A percentile compares a stretch with the other conserved stretches of the same genome.
These are phyloP conservation scores for Halophytophthora batemanensis DNA, from an alignment of 352 stramenopile species.

Conservation along the genomic window DNA sequence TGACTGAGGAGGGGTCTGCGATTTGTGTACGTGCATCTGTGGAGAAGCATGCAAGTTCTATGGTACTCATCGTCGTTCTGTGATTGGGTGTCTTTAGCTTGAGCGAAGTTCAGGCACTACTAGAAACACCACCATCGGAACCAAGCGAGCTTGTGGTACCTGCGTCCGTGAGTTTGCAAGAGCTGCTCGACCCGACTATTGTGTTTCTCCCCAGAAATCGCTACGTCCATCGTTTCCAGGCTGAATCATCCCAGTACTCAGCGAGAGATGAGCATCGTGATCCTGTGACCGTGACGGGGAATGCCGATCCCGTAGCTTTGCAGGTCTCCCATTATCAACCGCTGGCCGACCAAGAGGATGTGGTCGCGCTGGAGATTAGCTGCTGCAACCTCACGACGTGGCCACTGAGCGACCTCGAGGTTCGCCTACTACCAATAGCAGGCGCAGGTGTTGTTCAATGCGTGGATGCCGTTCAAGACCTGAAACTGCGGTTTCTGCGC, in stretches of 20 bases:
- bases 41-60: constrained; percentile 6
- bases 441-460: constrained; percentile 41
- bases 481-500: constrained; percentile 49
- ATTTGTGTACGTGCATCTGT: background rate
- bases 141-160: constrained; percentile 1
- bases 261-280: constrained; percentile 13
- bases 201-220: constrained; percentile 30
- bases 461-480: constrained; percentile 50
- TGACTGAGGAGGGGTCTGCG: background rate
- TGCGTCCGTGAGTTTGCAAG: constrained; percentile 11
- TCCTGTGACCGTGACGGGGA: constrained; percentile 45
- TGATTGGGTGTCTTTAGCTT: constrained; percentile 12
- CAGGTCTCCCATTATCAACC: constrained; percentile 56
- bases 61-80: background rate
- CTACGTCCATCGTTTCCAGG: background rate
- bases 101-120: constrained; percentile 17
- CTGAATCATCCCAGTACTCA: background rate
- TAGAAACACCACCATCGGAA: constrained; percentile 8
- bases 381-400: constrained; percentile 72
- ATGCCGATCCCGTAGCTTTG: constrained; percentile 57
- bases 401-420: constrained; percentile 57
- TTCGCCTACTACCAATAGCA: constrained; percentile 45
- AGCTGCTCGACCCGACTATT: constrained; percentile 37
- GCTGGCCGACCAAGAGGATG: constrained; percentile 36
- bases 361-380: constrained; percentile 43